Conservation (phyloP, 106 monocot species). For the Dendrobium huoshanense region DNA sequence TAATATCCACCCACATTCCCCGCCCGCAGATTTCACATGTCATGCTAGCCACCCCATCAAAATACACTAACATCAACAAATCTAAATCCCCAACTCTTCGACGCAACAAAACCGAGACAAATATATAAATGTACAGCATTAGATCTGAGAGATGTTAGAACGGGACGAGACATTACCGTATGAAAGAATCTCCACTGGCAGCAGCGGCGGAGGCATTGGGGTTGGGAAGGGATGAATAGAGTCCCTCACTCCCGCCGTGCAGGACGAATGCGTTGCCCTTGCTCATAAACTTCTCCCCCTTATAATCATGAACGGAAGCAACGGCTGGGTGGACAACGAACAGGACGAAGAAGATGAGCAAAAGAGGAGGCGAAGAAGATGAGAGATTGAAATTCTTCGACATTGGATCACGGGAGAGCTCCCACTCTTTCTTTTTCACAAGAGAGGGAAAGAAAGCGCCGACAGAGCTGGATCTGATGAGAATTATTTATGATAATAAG, state of each 20-base stretch:
- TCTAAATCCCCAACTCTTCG: not conserved
- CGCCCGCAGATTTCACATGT: not conserved
- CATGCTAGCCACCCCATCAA: not conserved
- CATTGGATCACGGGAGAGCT: slow-evolving; percentile 17
- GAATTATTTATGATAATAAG: not conserved
- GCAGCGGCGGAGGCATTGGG: slow-evolving; percentile 21
- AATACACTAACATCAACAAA: not conserved
- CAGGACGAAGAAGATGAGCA: slow-evolving; percentile 11
- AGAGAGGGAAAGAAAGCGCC: not conserved
- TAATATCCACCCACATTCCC: not conserved
- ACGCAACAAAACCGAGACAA: not conserved
- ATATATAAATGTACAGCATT: not conserved
- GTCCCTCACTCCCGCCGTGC: slow-evolving; percentile 92
- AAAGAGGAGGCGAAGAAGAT: not conserved
- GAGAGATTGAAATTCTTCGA: slow-evolving; percentile 8
- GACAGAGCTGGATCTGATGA: not conserved
- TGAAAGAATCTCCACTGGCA: slow-evolving; percentile 53
- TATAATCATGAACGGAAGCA: slow-evolving; percentile 86
- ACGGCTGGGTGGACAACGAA: slow-evolving; percentile 9
- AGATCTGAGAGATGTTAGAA: slow-evolving; percentile 1
- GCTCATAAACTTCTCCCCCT: slow-evolving; percentile 31
- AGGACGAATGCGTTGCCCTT: slow-evolving; percentile 85
- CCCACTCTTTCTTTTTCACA: not conserved
- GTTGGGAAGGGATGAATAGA: slow-evolving; percentile 46
- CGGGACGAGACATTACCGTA: slow-evolving; percentile 43